Base-by-base conservation (phyloP, 108 stramenopile species). In the Conticribra guillardii region DNA sequence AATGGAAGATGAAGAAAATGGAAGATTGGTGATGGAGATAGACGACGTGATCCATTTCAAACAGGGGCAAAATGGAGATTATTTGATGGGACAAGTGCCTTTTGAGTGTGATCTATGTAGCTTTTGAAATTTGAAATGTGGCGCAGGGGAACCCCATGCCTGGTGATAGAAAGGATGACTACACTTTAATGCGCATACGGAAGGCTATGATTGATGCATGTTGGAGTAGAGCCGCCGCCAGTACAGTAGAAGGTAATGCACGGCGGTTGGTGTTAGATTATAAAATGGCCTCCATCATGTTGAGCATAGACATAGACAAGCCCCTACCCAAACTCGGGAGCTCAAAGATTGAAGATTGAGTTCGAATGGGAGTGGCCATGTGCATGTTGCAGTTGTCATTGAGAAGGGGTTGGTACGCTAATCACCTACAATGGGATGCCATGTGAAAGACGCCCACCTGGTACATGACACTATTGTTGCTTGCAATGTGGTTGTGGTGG, bases 21-120 rank as follows among this genome's bases (percentile, higher is more conserved):
- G 41, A 11, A 37, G 27, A 19, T 28, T 54, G 15, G 59, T 3
- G 2, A 48, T 49, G n/a, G 49, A 49, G 18, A 2, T 11, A 17
- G 23, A 30, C 21, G 41, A 54, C 28, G 32, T 56, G 17, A 5
- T 15, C 0, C 5, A 8, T 9, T 57, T 48, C 29, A 26, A 21
- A 45, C 17, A 19, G 31, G 69, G 45, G 1, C 9, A 62, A 33
- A n/a, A 41, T 0, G 85, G 83, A 0, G 85, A 85, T 31, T 54
- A 79, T 48, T 30, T 86, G 22, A 76, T 76, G 69, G 30, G 32
- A n/a, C n/a, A n/a, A 1, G 49, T 55, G 2, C 54, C 67, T 2
- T 89, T 89, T 59, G 74, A 86, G 55, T 89, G 85, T 44, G 78
- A 82, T 27, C 41, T 79, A 0, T 89, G 88, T 57, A 68, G 67